Conservation (phyloP, 768 basidiomycete genomes). For the Lactarius deliciosus region DNA sequence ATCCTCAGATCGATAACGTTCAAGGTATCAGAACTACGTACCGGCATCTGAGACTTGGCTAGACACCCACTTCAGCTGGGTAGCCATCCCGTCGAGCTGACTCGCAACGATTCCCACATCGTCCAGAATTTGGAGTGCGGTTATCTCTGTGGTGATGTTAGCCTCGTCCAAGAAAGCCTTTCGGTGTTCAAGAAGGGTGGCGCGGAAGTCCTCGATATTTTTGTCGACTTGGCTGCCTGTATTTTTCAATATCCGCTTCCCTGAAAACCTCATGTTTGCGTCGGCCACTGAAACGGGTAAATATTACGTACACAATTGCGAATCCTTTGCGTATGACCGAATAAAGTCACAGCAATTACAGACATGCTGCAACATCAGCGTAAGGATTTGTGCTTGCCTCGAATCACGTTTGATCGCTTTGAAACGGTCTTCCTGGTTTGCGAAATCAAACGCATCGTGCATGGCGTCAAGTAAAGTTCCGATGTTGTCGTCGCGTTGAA, state of each 20-base stretch:
- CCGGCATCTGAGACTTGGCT: neutral
- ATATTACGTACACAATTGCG: neutral
- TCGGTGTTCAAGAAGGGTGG: neutral
- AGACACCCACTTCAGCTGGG: neutral
- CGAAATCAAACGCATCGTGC: neutral
- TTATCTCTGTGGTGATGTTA: neutral
- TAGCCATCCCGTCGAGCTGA: neutral
- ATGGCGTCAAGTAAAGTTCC: neutral
- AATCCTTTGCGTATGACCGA: neutral
- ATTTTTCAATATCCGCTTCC: neutral
- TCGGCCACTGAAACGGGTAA: neutral
- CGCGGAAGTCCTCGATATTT: neutral
- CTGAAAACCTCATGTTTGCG: neutral
- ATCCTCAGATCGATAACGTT: neutral
- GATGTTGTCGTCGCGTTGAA: neutral
- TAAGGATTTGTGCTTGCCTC: neutral
- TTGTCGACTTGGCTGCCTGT: neutral
- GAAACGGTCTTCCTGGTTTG: neutral
- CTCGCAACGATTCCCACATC: neutral
- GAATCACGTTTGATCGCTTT: neutral
- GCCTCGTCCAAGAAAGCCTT: neutral
- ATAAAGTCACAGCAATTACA: conserved; percentile 4
- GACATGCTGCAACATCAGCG: neutral
- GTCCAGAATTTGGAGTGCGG: neutral
- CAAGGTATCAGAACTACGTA: neutral